These are phyloP conservation scores for Tetrahymena borealis DNA, from an alignment of 73 alveolate species.

Conservation along the genomic window DNA sequence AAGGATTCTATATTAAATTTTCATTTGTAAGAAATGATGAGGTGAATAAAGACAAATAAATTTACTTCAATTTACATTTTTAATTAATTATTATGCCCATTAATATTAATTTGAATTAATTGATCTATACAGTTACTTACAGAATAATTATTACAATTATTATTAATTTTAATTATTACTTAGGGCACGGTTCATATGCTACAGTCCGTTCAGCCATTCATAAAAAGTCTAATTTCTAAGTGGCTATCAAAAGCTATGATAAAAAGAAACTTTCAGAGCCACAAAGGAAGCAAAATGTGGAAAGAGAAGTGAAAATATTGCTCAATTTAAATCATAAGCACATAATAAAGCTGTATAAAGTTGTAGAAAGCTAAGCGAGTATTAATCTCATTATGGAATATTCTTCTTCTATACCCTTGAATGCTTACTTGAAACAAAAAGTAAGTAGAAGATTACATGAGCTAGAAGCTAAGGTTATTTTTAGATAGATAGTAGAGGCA, in stretches of 20 bases:
- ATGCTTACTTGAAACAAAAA: slow-evolving; percentile 33
- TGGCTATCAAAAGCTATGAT: slow-evolving; percentile 46
- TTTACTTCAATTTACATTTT: too few relatives aligned
- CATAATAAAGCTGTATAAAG: slow-evolving; percentile 26
- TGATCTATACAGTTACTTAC: too few relatives aligned
- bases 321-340: slow-evolving; percentile 13
- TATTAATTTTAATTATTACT: too few relatives aligned
- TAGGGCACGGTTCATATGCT: slow-evolving; percentile 43
- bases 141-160: too few relatives aligned
- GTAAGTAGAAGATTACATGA: slow-evolving; percentile 52
- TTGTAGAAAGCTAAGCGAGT: slow-evolving; percentile 23
- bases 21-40: too few relatives aligned
- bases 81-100: too few relatives aligned
- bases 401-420: slow-evolving; percentile 49
- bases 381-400: slow-evolving; percentile 60
- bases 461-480: slow-evolving; percentile 56
- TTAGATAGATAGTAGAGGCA: slow-evolving; percentile 55
- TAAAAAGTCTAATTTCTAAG: slow-evolving; percentile 10
- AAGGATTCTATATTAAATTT: too few relatives aligned
- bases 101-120: too few relatives aligned
- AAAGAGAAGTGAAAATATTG: slow-evolving; percentile 43
- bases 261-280: slow-evolving; percentile 27
- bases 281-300: slow-evolving; percentile 8
- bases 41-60: too few relatives aligned
- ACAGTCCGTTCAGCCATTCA: slow-evolving; percentile 29